Evolutionary conservation across 345 rosid genomes (phyloP).

Genomic region (Pistacia atlantica): DNA sequence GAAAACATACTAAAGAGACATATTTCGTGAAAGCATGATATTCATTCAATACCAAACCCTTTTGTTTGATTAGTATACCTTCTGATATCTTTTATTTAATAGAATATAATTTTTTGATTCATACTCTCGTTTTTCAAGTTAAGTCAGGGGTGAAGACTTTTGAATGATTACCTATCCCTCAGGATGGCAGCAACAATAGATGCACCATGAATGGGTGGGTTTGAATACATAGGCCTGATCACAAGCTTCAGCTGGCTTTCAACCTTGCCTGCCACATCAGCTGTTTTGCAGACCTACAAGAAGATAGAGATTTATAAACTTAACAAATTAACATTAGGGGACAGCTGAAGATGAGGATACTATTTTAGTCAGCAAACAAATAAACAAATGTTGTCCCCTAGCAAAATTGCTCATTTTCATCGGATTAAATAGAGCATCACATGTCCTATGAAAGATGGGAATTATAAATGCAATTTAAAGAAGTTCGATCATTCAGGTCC

Average conservation of each 20-base stretch:
- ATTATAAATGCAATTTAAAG: not conserved
- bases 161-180: conserved; percentile 52
- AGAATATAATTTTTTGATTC: not conserved
- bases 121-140: not conserved
- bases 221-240: conserved; percentile 90
- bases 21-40: not conserved
- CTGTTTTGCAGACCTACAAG: conserved; percentile 76
- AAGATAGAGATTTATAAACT: not conserved
- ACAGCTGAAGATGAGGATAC: not conserved
- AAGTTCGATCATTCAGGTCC: not conserved
- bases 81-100: not conserved
- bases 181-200: conserved; percentile 78
- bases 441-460: not conserved
- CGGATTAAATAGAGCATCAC: not conserved
- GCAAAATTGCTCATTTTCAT: not conserved
- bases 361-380: not conserved
- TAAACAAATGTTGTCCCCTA: not conserved
- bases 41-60: not conserved
- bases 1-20: not conserved
- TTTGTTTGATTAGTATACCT: not conserved
- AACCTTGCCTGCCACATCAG: conserved; percentile 75
- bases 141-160: not conserved
- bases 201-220: conserved; percentile 92
- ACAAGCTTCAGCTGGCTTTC: conserved; percentile 91
- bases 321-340: conserved; percentile 1